Percentiles rank a stretch among this genome's conserved stretches.
phyloP scores from a whole-genome alignment of 1,284 basidiomycete genomes.

The Leccinum subrobustum region DNA sequence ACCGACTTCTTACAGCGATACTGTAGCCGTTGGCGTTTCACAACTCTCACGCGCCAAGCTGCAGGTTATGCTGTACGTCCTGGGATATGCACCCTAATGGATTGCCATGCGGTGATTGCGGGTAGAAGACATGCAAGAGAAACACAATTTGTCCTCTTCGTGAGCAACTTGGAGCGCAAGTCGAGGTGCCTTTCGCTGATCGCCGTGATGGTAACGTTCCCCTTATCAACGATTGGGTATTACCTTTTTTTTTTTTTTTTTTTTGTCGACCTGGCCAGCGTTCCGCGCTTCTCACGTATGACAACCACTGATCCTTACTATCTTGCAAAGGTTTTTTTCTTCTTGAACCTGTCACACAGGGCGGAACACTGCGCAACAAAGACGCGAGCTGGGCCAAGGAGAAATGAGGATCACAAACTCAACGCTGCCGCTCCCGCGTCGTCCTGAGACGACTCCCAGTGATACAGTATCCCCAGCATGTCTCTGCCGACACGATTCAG shows the following conservation, averaged over 20 bases:
- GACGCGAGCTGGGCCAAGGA: neutral
- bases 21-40: neutral
- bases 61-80: neutral
- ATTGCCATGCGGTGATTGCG: neutral
- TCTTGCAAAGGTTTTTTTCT: neutral
- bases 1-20: neutral
- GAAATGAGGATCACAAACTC: neutral
- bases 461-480: slow-evolving; percentile 2
- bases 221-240: too few relatives aligned
- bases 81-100: neutral
- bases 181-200: neutral
- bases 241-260: neutral
- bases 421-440: neutral
- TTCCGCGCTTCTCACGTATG: neutral
- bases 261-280: neutral
- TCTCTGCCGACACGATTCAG: slow-evolving; percentile 5
- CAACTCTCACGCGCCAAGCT: neutral
- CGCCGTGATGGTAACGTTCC: neutral
- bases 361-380: neutral
- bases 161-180: neutral
- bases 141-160: neutral
- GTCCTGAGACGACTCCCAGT: neutral
- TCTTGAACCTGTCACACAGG: neutral
- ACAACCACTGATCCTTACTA: neutral
- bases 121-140: neutral